Conservation (phyloP, 2,329 filamentous ascomycete species). For the Onygenales sp. region DNA sequence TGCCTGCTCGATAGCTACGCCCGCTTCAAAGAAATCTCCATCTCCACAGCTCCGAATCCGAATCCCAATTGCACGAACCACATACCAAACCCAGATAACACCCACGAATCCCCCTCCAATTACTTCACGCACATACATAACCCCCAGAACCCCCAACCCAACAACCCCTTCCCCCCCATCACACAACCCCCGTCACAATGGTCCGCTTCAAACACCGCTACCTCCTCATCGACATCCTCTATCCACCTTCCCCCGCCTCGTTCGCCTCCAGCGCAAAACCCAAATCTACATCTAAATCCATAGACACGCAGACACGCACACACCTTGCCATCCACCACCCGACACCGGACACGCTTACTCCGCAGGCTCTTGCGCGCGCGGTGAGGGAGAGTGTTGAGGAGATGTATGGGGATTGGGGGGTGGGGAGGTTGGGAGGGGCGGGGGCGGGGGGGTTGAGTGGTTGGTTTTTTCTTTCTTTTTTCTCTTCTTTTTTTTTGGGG, state of each 20-base stretch:
- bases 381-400: conserved; percentile 61
- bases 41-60: too few species aligned
- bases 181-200: background rate
- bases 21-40: too few species aligned
- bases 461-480: conserved; percentile 26
- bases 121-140: too few species aligned
- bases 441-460: conserved; percentile 60
- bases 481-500: too few species aligned
- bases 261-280: background rate
- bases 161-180: background rate
- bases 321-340: conserved; percentile 70
- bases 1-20: too few species aligned
- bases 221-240: conserved; percentile 5
- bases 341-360: conserved; percentile 61
- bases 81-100: too few species aligned
- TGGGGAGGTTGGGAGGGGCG: conserved; percentile 49
- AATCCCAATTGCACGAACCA: too few species aligned
- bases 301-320: conserved; percentile 31
- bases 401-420: conserved; percentile 82
- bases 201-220: conserved; percentile 5
- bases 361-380: conserved; percentile 55
- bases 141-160: background rate
- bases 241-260: background rate
- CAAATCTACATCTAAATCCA: background rate
- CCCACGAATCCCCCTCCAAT: too few species aligned